Evolutionary conservation across 495 filamentous ascomycete genomes (phyloP).

Genomic region (Xylona heveae): DNA sequence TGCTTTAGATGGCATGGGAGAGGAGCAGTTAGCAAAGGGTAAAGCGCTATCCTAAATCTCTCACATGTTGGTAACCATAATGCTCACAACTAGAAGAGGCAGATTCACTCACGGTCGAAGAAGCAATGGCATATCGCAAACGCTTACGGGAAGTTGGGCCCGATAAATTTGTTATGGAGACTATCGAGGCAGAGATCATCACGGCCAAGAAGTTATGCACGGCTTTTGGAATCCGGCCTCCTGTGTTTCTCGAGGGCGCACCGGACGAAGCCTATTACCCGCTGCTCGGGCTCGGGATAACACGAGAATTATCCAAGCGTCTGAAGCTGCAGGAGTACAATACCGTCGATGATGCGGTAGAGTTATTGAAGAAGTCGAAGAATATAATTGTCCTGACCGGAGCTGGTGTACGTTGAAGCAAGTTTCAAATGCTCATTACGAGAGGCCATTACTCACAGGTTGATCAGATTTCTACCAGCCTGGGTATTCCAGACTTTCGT

Average conservation of each 20-base stretch:
- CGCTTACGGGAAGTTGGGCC: constrained; percentile 55
- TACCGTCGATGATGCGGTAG: constrained; percentile 68
- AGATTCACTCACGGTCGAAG: constrained; percentile 50
- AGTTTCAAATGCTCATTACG: not conserved
- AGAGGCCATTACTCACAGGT: not conserved
- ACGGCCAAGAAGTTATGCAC: constrained; percentile 70
- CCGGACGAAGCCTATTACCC: constrained; percentile 54
- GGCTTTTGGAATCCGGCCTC: constrained; percentile 72
- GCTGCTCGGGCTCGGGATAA: constrained; percentile 54
- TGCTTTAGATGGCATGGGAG: constrained; percentile 5
- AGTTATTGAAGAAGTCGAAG: constrained; percentile 44
- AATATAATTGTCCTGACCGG: constrained; percentile 91
- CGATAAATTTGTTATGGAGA: constrained; percentile 50
- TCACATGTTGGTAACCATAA: constrained; percentile 2
- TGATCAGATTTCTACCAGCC: constrained; percentile 47
- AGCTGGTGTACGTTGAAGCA: constrained; percentile 40
- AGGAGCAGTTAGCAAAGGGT: constrained; percentile 4
- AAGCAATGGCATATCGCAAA: constrained; percentile 44
- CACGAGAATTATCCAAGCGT: constrained; percentile 63
- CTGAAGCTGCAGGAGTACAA: constrained; percentile 67
- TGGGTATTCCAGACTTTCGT: constrained; percentile 65
- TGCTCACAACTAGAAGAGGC: constrained; percentile 3
- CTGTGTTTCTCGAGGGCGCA: constrained; percentile 51
- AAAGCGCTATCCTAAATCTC: not conserved
- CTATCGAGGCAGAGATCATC: constrained; percentile 42